Base-by-base conservation (phyloP, 805 yeast genomes). In the Blastobotrys mokoenaii region DNA sequence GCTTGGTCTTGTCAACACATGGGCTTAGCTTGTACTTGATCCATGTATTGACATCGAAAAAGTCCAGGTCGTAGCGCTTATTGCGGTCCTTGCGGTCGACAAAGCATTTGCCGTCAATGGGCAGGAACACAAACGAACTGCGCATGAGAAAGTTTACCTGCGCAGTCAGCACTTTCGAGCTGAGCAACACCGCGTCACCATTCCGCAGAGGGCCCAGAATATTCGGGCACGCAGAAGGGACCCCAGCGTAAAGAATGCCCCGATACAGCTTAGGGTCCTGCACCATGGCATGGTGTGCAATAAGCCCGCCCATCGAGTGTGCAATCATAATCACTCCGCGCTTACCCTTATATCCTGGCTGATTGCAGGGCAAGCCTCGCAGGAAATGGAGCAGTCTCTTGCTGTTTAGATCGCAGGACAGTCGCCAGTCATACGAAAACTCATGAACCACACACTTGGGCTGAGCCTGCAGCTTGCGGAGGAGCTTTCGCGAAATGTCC, bases 391-490 rank as follows among this genome's bases (percentile, higher is more conserved):
- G 65, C n/a, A 89, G 65, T 49, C 78, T 71, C 5, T 64, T 59
- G 10, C 84, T 67, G 15, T 72, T 65, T 3, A 79, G 60, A 36
- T 78, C 84, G 2, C 78, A 71, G 5, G 89, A 78, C 4, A 88
- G 63, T 55, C 97, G 73, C 97, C 97, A 89, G 66, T 89, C 97
- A 62, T 88, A 89, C n/a, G 95, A 94, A 64, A 81, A 89, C 46
- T 82, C 81, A 45, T 76, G 75, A 4, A 85, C 79, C 12, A 65
- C 72, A 3, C 82, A 73, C 10, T 75, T 77, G 1, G 84, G 80
- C 39, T 58, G 55, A 16, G 40, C 35, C 1, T 55, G 55, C 31
- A 89, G 61, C 52, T 68, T 74, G 40, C 73, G 72, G 41, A 83
- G 71, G 46, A 89, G 65, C 52, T 72, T 74, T 49, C 73, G 72